phyloP scores from a whole-genome alignment of 495 filamentous ascomycete genomes.

The Aspergillus indologenus region DNA sequence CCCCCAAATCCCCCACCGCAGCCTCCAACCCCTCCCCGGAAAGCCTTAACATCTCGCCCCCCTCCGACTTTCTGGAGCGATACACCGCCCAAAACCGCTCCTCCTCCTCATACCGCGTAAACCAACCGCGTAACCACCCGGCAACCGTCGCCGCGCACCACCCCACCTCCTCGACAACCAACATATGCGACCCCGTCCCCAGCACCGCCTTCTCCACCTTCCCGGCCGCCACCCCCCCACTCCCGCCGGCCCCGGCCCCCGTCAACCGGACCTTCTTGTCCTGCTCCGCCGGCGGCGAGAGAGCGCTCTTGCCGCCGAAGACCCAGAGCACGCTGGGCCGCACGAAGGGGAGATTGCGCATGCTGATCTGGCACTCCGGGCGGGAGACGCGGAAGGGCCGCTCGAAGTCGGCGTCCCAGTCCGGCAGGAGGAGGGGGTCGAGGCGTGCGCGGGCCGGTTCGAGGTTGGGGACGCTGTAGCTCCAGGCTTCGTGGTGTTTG shows the following conservation, averaged over 20 bases:
- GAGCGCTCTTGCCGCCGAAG: conserved; percentile 55
- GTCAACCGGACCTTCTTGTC: conserved; percentile 60
- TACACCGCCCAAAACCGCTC: conserved; percentile 16
- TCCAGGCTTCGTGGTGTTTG: conserved; percentile 59
- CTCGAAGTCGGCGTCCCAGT: conserved; percentile 34
- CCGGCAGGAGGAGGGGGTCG: conserved; percentile 53
- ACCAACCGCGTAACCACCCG: conserved; percentile 20
- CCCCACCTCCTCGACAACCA: conserved; percentile 64
- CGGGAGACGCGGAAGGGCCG: conserved; percentile 15
- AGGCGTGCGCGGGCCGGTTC: conserved; percentile 17
- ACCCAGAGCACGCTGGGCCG: conserved; percentile 66
- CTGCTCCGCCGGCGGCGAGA: conserved; percentile 47
- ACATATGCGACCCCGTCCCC: conserved; percentile 58
- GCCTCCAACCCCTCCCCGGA: conserved; percentile 13
- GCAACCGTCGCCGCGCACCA: conserved; percentile 36
- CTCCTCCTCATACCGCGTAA: conserved; percentile 16
- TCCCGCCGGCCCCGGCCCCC: conserved; percentile 64
- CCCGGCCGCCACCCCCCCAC: conserved; percentile 57
- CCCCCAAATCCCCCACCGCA: conserved; percentile 2
- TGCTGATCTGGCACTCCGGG: conserved; percentile 40
- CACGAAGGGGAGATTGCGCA: conserved; percentile 52
- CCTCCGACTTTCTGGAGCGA: conserved; percentile 18
- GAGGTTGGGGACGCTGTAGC: conserved; percentile 17
- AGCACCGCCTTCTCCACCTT: conserved; percentile 58
- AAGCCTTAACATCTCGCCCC: conserved; percentile 15